Evolutionary conservation across 257 asterid genomes (phyloP).

Genomic region (Capsicum chinense): DNA sequence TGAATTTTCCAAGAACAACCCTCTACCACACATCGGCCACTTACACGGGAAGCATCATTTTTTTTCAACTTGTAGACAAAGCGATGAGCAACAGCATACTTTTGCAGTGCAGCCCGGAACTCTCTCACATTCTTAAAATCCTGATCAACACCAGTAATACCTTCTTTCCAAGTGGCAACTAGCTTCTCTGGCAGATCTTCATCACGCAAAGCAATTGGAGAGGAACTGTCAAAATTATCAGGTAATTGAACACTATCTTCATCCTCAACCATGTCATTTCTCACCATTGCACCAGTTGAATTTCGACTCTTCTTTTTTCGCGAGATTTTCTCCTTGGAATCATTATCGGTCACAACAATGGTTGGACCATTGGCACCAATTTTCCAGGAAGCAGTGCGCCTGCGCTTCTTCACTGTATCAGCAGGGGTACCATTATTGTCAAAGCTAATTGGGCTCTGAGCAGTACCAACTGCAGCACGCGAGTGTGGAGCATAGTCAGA

Average conservation of each 20-base stretch:
- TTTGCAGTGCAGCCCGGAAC: slow-evolving; percentile 82
- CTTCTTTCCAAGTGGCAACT: slow-evolving; percentile 74
- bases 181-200: slow-evolving; percentile 77
- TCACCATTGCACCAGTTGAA: slow-evolving; percentile 34
- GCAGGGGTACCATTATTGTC: slow-evolving; percentile 72
- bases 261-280: slow-evolving; percentile 44
- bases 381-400: slow-evolving; percentile 74
- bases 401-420: slow-evolving; percentile 88
- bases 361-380: slow-evolving; percentile 62
- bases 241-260: slow-evolving; percentile 46
- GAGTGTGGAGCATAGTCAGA: slow-evolving; percentile 62
- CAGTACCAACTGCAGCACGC: slow-evolving; percentile 44
- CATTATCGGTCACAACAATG: slow-evolving; percentile 53
- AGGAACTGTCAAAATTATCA: slow-evolving; percentile 48
- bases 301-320: slow-evolving; percentile 20
- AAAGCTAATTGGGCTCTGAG: slow-evolving; percentile 44
- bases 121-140: slow-evolving; percentile 77
- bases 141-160: slow-evolving; percentile 82
- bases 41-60: slow-evolving; percentile 75
- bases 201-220: slow-evolving; percentile 46
- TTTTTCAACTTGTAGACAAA: slow-evolving; percentile 75
- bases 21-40: slow-evolving; percentile 75
- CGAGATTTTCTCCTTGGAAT: slow-evolving; percentile 41
- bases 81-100: slow-evolving; percentile 80
- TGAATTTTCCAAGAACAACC: slow-evolving; percentile 90